Evolutionary conservation across 2,329 filamentous ascomycete species (phyloP), one percentile per base, ranked within the genome.

Genomic region (Colletotrichum salicis): DNA sequence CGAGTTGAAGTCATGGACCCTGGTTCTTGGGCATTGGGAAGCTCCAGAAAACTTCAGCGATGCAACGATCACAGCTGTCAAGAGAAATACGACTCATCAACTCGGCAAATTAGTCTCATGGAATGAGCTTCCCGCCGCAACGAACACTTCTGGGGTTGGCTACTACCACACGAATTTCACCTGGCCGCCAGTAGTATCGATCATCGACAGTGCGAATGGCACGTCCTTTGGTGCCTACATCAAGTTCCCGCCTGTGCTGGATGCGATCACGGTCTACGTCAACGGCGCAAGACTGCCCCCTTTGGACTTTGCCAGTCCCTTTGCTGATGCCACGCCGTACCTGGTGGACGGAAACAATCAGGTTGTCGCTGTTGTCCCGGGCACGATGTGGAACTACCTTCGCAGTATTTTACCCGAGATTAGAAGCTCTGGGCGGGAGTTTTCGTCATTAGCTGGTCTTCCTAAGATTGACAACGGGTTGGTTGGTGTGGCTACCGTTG

Each of bases 351-450:
- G 72, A 24, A 22, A 55, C 3, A 73, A 73, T 19, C 45, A 66
- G 2, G 13, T 73, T 10, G 24, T 65, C 2, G 60, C 61, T 2
- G 51, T 66, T 7, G 58, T 72, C 11, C 56, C 70, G 6, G 41
- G 64, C 27, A 68, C 64, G 24, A 64, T 71, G 69, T 71, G 69
- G 69, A 68, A 71, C 19, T 71, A 71, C 22, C 8, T 71, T 5
- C 52, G 31, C 19, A 61, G 57, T 45, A 60, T 67, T 7, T 6
- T 67, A 1, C 3, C 13, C 2, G 48, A 62, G 6, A 33, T 73
- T 13, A 63, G 12, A 64, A 67, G 2, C 37, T 41, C 37, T 41
- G 37, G 37, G 35, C 15, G 12, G 58, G 62, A 4, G 29, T 52
- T 6, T 24, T 13, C 37, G 33, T 5, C 37, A 19, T 19, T 41